Conservation (phyloP, 176 grass and related monocot genomes). For the Paspalum notatum region DNA sequence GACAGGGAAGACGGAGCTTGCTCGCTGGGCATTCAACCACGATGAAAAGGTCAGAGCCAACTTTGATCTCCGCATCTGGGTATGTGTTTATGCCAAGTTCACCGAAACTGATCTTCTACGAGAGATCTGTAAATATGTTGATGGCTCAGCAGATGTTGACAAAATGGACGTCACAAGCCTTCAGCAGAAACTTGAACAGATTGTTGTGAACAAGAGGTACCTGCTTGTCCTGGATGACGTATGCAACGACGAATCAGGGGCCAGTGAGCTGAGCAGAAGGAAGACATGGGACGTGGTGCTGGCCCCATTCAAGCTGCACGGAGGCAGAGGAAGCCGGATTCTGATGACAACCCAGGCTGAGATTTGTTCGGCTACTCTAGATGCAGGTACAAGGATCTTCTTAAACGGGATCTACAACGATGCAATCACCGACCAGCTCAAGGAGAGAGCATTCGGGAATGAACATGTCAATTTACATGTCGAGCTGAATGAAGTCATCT, state of each 20-base stretch:
- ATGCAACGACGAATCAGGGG: background rate
- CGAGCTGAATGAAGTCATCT: too few species aligned
- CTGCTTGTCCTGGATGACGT: slow-evolving; percentile 9
- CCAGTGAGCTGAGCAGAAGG: background rate
- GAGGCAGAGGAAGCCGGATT: too few species aligned
- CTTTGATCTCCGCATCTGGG: slow-evolving; percentile 4
- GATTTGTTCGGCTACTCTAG: too few species aligned
- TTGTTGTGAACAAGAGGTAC: background rate
- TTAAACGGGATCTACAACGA: too few species aligned
- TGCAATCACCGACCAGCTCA: too few species aligned
- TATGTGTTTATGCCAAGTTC: background rate
- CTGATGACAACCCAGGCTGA: too few species aligned
- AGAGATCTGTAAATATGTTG: background rate
- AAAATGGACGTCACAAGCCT: background rate
- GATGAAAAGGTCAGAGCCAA: too few species aligned
- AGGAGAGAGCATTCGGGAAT: too few species aligned
- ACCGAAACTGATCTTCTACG: background rate
- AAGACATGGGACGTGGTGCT: background rate
- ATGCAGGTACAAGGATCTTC: too few species aligned
- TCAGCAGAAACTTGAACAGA: background rate
- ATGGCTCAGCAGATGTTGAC: too few species aligned
- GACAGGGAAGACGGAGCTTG: slow-evolving; percentile 26
- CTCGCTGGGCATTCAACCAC: background rate
- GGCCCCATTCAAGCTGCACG: background rate
- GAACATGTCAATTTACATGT: too few species aligned